phyloP scores from a whole-genome alignment of 257 asterid species.

The Primulina huaijiensis region DNA sequence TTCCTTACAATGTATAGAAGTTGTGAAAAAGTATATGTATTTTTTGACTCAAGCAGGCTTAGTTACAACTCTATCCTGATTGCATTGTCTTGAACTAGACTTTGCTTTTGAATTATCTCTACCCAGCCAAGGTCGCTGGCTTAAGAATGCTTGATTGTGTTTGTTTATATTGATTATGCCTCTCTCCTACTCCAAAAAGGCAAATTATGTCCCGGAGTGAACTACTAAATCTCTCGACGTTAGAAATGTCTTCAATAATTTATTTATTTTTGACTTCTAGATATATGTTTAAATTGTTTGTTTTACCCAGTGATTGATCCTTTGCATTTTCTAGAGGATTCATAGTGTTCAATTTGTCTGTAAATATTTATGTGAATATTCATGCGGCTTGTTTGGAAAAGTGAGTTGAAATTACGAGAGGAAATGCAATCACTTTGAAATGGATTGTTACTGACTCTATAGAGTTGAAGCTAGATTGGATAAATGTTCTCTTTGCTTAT shows the following conservation, averaged over 20 bases:
- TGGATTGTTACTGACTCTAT: constrained; percentile 6
- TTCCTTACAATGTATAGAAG: constrained; percentile 8
- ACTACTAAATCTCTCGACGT: not conserved
- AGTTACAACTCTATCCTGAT: not conserved
- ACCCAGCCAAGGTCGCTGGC: constrained; percentile 11
- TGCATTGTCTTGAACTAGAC: not conserved
- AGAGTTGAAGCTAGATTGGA: constrained; percentile 16
- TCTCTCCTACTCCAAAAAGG: not conserved
- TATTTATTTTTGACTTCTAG: not conserved
- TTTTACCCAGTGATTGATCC: constrained; percentile 6
- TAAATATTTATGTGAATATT: not conserved
- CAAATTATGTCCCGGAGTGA: not conserved
- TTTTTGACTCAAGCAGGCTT: not conserved
- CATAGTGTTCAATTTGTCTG: not conserved
- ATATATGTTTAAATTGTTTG: constrained; percentile 9
- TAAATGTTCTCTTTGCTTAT: constrained; percentile 13
- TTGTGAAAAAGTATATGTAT: constrained; percentile 3
- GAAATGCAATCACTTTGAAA: constrained; percentile 9
- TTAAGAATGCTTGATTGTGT: not conserved
- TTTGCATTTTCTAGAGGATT: constrained; percentile 10
- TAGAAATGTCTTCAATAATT: constrained; percentile 10
- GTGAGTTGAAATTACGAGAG: constrained; percentile 2
- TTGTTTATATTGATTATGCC: not conserved
- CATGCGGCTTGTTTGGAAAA: not conserved
- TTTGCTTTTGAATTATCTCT: constrained; percentile 3